Percentiles rank a stretch among this genome's conserved stretches.
phyloP scores from a whole-genome alignment of 1,139 yeast species.

The Lodderomyces parapsilosis region DNA sequence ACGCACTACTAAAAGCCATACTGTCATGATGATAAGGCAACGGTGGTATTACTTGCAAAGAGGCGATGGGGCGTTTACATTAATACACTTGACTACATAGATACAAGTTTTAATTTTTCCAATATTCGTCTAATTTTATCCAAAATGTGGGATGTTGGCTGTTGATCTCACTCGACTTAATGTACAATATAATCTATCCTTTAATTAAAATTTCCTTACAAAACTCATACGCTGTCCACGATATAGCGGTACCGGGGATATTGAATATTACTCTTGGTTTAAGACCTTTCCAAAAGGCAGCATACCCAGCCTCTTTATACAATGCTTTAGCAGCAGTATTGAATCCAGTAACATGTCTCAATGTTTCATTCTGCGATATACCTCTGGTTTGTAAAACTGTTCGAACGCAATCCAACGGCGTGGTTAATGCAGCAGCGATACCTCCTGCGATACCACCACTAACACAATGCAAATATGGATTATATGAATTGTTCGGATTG shows the following conservation, averaged over 20 bases:
- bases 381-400: conserved; percentile 85
- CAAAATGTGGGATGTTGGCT: background rate
- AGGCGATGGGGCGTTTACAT: background rate
- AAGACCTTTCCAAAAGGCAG: conserved; percentile 80
- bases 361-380: conserved; percentile 46
- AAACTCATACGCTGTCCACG: conserved; percentile 99
- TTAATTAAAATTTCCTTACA: conserved; percentile 68
- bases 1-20: conserved; percentile 25
- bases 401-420: conserved; percentile 93
- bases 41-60: background rate
- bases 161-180: background rate
- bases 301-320: conserved; percentile 61
- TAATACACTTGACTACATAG: background rate
- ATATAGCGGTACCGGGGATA: conserved; percentile 95
- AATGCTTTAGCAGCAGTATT: conserved; percentile 70
- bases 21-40: background rate
- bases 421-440: conserved; percentile 91
- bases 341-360: conserved; percentile 67
- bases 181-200: conserved; percentile 12
- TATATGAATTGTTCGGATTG: conserved; percentile 77
- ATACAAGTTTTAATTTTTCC: background rate
- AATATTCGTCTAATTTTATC: background rate
- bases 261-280: conserved; percentile 90
- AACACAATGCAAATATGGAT: conserved; percentile 89
- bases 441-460: conserved; percentile 98